Base-by-base conservation (phyloP, 2,329 filamentous ascomycete species). In the Aspergillus clavatus region DNA sequence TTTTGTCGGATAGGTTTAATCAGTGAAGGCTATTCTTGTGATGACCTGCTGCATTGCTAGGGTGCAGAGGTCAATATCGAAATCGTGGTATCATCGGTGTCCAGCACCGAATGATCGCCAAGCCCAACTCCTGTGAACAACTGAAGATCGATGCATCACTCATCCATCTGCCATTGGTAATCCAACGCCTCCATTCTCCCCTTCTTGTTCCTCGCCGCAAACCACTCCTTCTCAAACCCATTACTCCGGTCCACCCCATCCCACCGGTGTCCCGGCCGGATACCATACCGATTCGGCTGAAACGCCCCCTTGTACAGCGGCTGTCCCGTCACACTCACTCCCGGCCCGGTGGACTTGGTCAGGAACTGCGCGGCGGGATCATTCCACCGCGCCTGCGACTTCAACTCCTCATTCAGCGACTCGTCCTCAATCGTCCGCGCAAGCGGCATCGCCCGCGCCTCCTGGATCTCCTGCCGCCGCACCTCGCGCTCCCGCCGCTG, bases 91-190 rank as follows among this genome's bases (percentile, higher is more conserved):
- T 43, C 46, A 54, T 48, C n/a, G n/a, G 38, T 48, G 45, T 47
- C 39, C 50, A 42, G 33, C 36, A 40, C 47, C 24, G 14, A 31
- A 46, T 43, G 19, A 23, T 39, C 23, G 12, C n/a, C 23, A 24
- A 39, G 36, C 16, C 40, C 23, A 24, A 39, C 31, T n/a, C 40
- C 18, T 36, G 23, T 36, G 18, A 24, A 37, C 26, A 16, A 14
- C 19, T 40, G 12, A 40, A 28, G 33, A 19, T n/a, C n/a, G n/a
- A n/a, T n/a, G n/a, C 39, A 43, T 46, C 40, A 93, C 68, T 89
- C 87, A 71, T 96, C 93, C 85, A 94, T 93, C 74, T 96, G 88
- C 93, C 91, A 98, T 24, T 86, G 82, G 68, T 96, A 97, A 58
- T 91, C 83, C 60, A 97, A 68, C 24, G 84, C 84, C 67, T 87